Evolutionary conservation across 768 basidiomycete species (phyloP).

Genomic region (Suillus subluteus): DNA sequence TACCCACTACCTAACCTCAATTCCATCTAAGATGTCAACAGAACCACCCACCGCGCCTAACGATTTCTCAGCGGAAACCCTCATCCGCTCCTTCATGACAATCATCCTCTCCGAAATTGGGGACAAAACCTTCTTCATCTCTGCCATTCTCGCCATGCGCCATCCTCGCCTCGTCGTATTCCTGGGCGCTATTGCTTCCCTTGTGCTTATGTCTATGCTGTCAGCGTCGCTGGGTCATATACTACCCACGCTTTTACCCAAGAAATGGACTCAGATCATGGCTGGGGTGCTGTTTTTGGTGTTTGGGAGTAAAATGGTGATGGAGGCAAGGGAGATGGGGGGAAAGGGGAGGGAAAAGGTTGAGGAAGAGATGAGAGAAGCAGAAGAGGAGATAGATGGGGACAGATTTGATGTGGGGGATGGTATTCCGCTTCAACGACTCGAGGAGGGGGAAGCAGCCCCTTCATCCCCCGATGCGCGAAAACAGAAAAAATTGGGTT

Average conservation of each 20-base stretch:
- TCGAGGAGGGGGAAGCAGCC: constrained; percentile 68
- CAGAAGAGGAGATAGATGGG: constrained; percentile 92
- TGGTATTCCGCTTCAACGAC: constrained; percentile 66
- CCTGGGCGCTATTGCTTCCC: constrained; percentile 83
- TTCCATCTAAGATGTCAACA: not conserved
- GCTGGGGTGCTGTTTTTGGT: constrained; percentile 86
- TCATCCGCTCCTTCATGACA: constrained; percentile 83
- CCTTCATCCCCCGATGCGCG: constrained; percentile 16
- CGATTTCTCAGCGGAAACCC: constrained; percentile 42
- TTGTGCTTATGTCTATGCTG: constrained; percentile 91
- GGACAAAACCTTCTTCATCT: constrained; percentile 91
- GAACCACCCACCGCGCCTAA: not conserved
- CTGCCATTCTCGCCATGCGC: constrained; percentile 92
- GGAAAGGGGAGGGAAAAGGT: constrained; percentile 74
- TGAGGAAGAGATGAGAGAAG: constrained; percentile 92
- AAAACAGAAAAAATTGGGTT: not conserved
- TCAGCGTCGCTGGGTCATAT: constrained; percentile 94
- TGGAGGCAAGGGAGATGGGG: constrained; percentile 83
- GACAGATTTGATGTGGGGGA: constrained; percentile 63
- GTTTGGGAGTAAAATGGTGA: constrained; percentile 89
- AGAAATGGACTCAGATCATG: constrained; percentile 64
- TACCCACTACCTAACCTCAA: not conserved
- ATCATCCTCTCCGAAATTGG: constrained; percentile 94
- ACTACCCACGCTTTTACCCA: constrained; percentile 81
- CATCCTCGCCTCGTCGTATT: constrained; percentile 89